Percentiles rank a stretch among this genome's conserved stretches.
These are phyloP conservation scores for Elongisporangium senticosum DNA, from an alignment of 352 stramenopile genomes.

Conservation along the genomic window DNA sequence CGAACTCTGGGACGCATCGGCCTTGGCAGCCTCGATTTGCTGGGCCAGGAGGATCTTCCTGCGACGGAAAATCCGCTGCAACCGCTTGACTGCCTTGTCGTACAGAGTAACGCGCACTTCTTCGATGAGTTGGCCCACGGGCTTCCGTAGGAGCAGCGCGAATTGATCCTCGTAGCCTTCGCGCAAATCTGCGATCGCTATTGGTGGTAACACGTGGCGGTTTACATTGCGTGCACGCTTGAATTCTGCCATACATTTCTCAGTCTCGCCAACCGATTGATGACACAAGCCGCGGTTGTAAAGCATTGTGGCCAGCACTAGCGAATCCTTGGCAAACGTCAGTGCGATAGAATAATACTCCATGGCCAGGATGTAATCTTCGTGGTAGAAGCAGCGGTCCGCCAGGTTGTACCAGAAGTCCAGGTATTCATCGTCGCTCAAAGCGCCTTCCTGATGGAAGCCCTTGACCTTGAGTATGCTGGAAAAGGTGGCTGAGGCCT, in stretches of 20 bases:
- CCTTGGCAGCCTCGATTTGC: background rate
- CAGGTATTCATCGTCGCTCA: conserved; percentile 50
- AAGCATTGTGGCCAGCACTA: conserved; percentile 39
- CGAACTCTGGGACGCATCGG: background rate
- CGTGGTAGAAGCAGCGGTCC: conserved; percentile 58
- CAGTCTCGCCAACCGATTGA: conserved; percentile 38
- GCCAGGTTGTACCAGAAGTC: conserved; percentile 46
- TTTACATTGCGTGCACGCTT: conserved; percentile 65
- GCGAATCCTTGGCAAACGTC: conserved; percentile 62
- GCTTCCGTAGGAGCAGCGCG: conserved; percentile 32
- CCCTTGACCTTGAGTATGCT: conserved; percentile 27
- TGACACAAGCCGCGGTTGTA: conserved; percentile 59
- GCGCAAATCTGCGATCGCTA: conserved; percentile 37
- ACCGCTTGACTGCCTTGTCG: conserved; percentile 43
- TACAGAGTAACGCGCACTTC: conserved; percentile 59
- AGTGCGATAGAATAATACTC: conserved; percentile 56
- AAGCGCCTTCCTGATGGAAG: conserved; percentile 18
- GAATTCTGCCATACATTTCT: conserved; percentile 50
- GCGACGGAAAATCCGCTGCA: conserved; percentile 57
- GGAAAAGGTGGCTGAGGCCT: conserved; percentile 43
- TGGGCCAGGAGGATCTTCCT: conserved; percentile 6
- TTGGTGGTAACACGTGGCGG: conserved; percentile 41
- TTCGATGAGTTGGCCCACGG: conserved; percentile 40
- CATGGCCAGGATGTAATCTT: conserved; percentile 55
- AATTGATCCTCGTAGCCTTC: conserved; percentile 42